phyloP scores from a whole-genome alignment of 2,329 filamentous ascomycete species.

The Sclerotinia subarctica region DNA sequence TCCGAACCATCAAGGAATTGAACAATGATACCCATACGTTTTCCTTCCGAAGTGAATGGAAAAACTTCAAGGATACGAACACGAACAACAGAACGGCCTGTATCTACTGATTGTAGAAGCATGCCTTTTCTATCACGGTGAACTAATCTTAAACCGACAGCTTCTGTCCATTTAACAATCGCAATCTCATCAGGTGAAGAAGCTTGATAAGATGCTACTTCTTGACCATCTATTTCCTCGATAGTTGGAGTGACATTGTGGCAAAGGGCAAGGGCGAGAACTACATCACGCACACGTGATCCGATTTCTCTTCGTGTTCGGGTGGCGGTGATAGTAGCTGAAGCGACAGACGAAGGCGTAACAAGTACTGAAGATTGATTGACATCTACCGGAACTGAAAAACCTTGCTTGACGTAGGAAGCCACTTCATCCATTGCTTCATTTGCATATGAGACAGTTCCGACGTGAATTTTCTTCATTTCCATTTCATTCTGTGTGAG shows the following conservation, averaged over 20 bases:
- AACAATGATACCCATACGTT: constrained; percentile 96
- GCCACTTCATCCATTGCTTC: constrained; percentile 98
- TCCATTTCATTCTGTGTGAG: constrained; percentile 98
- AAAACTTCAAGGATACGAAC: constrained; percentile 92
- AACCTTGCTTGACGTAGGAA: constrained; percentile 81
- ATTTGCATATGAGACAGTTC: constrained; percentile 96
- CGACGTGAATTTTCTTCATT: constrained; percentile 97
- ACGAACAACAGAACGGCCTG: constrained; percentile 70
- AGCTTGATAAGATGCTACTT: constrained; percentile 85
- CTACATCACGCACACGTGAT: constrained; percentile 85
- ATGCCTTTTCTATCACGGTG: constrained; percentile 87
- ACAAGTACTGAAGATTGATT: constrained; percentile 54
- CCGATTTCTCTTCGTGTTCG: constrained; percentile 91
- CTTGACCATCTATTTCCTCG: constrained; percentile 76
- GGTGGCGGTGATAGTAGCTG: constrained; percentile 61
- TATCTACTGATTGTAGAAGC: constrained; percentile 72
- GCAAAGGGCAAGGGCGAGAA: constrained; percentile 86
- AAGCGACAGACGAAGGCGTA: constrained; percentile 69
- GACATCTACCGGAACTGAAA: constrained; percentile 53
- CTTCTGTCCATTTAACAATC: constrained; percentile 93
- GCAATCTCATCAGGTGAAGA: constrained; percentile 98
- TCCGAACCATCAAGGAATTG: constrained; percentile 67
- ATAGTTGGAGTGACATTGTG: constrained; percentile 94
- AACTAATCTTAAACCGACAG: constrained; percentile 78
- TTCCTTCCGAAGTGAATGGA: constrained; percentile 95